Evolutionary conservation across 1,284 basidiomycete species (phyloP).

Genomic region (Cutaneotrichosporon cavernicola): DNA sequence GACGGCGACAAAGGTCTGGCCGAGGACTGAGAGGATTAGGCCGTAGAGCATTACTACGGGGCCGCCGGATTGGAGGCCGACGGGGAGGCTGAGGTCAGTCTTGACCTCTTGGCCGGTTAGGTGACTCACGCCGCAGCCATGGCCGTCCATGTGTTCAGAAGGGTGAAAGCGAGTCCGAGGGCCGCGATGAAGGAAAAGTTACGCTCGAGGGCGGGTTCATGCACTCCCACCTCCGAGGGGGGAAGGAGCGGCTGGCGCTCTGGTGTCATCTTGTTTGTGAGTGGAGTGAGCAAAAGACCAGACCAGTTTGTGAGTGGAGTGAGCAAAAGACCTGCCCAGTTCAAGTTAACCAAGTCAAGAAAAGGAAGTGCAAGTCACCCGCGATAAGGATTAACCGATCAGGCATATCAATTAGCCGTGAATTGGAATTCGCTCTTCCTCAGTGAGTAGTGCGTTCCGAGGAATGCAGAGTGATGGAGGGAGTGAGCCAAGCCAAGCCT

Average conservation of each 20-base stretch:
- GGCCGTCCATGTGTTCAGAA: slow-evolving; percentile 27
- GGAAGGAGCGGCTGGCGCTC: neutral
- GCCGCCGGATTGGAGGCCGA: slow-evolving; percentile 41
- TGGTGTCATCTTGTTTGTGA: neutral
- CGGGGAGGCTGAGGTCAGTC: slow-evolving; percentile 8
- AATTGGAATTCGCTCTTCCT: no score
- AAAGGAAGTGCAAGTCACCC: no score
- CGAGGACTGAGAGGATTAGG: slow-evolving; percentile 34
- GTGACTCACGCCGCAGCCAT: slow-evolving; percentile 14
- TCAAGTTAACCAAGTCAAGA: no score
- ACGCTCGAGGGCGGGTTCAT: slow-evolving; percentile 20
- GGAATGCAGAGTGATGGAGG: no score
- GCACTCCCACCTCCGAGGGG: no score
- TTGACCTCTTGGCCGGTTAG: neutral
- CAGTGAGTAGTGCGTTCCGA: no score
- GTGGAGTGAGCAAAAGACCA: neutral
- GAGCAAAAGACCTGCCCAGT: no score
- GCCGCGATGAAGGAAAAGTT: slow-evolving; percentile 22
- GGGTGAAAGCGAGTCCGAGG: slow-evolving; percentile 25
- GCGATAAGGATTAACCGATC: slow-evolving; percentile 2
- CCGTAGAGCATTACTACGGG: slow-evolving; percentile 46
- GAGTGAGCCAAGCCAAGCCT: no score
- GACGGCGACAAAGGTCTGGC: slow-evolving; percentile 32
- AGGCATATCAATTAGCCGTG: slow-evolving; percentile 2
- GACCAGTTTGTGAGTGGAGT: neutral